These are phyloP conservation scores for Aspergillus avenaceus DNA, from an alignment of 495 filamentous ascomycete genomes.

Conservation along the genomic window DNA sequence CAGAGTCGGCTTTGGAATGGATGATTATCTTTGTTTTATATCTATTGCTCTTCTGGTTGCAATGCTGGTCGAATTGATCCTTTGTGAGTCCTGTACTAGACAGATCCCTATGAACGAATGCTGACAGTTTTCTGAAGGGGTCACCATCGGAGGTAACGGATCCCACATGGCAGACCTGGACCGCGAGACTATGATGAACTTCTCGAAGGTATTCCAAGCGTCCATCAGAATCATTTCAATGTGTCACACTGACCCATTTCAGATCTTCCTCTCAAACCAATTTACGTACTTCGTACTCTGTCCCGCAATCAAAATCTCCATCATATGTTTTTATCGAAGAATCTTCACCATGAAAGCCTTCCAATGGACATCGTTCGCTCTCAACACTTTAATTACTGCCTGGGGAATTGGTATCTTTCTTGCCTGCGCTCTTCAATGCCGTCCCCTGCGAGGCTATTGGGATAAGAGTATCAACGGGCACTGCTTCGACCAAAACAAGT, in stretches of 20 bases:
- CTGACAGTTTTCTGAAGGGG: constrained; percentile 25
- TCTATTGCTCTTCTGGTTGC: constrained; percentile 28
- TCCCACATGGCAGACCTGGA: constrained; percentile 21
- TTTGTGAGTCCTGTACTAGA: constrained; percentile 25
- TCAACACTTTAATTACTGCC: constrained; percentile 30
- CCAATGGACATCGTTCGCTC: constrained; percentile 23
- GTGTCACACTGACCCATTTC: neutral
- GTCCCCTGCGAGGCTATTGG: constrained; percentile 38
- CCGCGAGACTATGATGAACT: constrained; percentile 26
- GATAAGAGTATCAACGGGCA: constrained; percentile 28
- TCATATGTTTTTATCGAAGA: constrained; percentile 46
- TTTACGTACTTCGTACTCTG: constrained; percentile 41
- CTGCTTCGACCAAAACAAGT: constrained; percentile 33
- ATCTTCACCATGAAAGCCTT: constrained; percentile 39
- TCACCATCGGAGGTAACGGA: constrained; percentile 34
- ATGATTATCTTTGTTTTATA: constrained; percentile 38
- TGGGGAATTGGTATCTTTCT: constrained; percentile 36
- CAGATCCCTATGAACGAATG: neutral
- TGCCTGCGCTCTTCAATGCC: constrained; percentile 40
- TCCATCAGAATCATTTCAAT: too few relatives aligned
- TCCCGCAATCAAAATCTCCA: constrained; percentile 40
- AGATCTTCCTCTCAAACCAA: constrained; percentile 46
- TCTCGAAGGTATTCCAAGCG: constrained; percentile 39
- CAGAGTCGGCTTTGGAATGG: constrained; percentile 32
- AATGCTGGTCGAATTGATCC: constrained; percentile 32